Base-by-base conservation (phyloP, 345 rosid genomes). In the Brassica nigra region DNA sequence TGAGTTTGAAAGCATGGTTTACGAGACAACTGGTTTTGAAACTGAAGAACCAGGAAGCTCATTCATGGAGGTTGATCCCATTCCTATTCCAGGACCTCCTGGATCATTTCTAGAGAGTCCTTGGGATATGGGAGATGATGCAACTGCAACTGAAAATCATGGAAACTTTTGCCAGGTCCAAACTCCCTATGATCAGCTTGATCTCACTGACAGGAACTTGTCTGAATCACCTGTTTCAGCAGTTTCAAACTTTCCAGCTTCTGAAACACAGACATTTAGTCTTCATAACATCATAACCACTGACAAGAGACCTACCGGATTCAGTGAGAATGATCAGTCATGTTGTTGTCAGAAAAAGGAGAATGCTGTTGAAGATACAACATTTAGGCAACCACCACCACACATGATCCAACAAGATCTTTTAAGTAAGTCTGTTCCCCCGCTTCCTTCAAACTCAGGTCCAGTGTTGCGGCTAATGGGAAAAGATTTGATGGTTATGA, bases 81-180 rank as follows among this genome's bases (percentile, higher is more conserved):
- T 95, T 76, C 97, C 92, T 34, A 95, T 95, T 63, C 99, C 99
- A 9, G 99, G 99, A 58, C 99, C 99, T 55, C 99, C 99, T 0
- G 99, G 95, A 0, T 95, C 99, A 23, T 92, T 91, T 84, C 83
- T 95, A 82, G 94, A 91, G 1, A 95, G 99, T 83, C 99, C 97
- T 59, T 85, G 99, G 80, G 98, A 88, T 72, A 85, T 88, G 89
- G 75, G 66, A 39, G 42, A 68, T 39, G 86, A 91, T 65, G 91
- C 90, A 0, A 87, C 87, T 66, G 91, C 90, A 0, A 87, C 87
- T 64, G 99, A 95, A 71, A 86, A 87, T 82, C 97, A 83, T 82
- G 98, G 95, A 57, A 91, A 89, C 85, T 89, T 95, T 33, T 93
- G 91, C 82, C 90, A 88, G 58, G 89, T 86, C 82, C 92, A 86